Percentiles rank a stretch among this genome's conserved stretches.
These are phyloP conservation scores for Pichia occidentalis DNA, from an alignment of 805 yeast species.

Conservation along the genomic window DNA sequence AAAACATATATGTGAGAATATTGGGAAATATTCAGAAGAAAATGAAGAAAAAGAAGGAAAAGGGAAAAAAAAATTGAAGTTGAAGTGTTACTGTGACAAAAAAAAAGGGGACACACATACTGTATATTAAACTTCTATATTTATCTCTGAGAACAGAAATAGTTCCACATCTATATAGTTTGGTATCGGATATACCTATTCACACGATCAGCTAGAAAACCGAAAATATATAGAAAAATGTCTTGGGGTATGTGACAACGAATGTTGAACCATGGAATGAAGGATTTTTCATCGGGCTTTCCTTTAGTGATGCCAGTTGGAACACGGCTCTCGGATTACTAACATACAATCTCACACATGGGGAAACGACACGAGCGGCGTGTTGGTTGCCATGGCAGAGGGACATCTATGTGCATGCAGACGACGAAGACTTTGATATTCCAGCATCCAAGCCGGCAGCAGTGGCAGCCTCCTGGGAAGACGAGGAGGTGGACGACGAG, in stretches of 20 bases:
- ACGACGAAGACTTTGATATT: slow-evolving; percentile 86
- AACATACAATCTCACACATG: not conserved
- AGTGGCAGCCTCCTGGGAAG: slow-evolving; percentile 74
- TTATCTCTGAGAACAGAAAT: no score
- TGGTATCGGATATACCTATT: no score
- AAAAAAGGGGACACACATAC: no score
- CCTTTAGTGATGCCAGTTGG: no score
- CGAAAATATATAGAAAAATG: slow-evolving; percentile 2
- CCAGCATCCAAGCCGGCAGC: slow-evolving; percentile 37
- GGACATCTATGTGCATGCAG: slow-evolving; percentile 27
- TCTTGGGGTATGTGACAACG: slow-evolving; percentile 12
- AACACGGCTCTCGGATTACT: no score
- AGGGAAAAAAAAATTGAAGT: not conserved
- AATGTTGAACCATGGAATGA: no score
- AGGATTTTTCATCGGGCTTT: no score
- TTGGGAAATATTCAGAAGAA: not conserved
- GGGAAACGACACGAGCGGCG: not conserved
- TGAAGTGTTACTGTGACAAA: no score
- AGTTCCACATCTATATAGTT: no score
- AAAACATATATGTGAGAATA: no score
- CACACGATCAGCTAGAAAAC: no score
- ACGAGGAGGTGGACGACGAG: slow-evolving; percentile 64
- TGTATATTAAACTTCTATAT: no score
- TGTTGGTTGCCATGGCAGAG: not conserved
- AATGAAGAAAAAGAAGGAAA: not conserved